These are phyloP conservation scores for Argentina anserina DNA, from an alignment of 306 rosid genomes.

Conservation along the genomic window DNA sequence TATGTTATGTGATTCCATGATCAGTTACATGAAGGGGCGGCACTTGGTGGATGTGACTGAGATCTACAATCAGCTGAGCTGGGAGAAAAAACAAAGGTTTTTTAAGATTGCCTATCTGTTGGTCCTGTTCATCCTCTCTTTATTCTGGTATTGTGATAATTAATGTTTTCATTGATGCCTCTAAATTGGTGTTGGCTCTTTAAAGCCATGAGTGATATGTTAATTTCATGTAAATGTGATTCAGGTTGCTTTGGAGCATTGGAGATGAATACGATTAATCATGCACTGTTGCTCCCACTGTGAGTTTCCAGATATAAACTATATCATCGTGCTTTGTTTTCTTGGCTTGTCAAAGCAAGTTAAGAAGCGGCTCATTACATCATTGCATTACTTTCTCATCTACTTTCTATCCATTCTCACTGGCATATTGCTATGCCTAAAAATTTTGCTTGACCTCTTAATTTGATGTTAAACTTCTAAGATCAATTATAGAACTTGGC, in stretches of 20 bases:
- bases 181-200: slow-evolving; percentile 7
- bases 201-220: slow-evolving; percentile 13
- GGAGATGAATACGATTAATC: slow-evolving; percentile 40
- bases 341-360: background rate
- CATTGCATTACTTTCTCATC: background rate
- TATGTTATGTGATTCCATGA: slow-evolving; percentile 24
- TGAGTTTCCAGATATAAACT: slow-evolving; percentile 30
- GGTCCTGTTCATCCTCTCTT: slow-evolving; percentile 40
- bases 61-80: slow-evolving; percentile 64
- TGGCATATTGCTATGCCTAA: background rate
- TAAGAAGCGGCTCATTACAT: background rate
- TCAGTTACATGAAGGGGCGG: slow-evolving; percentile 52
- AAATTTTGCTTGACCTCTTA: background rate
- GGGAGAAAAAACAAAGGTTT: slow-evolving; percentile 66
- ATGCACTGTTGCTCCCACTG: slow-evolving; percentile 20
- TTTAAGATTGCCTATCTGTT: slow-evolving; percentile 53
- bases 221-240: slow-evolving; percentile 21
- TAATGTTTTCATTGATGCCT: slow-evolving; percentile 11
- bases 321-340: background rate
- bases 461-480: background rate
- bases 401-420: background rate
- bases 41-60: slow-evolving; percentile 84
- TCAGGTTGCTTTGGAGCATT: slow-evolving; percentile 63
- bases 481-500: background rate
- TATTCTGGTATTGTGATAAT: slow-evolving; percentile 50